A percentile compares a stretch with the other conserved stretches of the same genome.
phyloP scores from a whole-genome alignment of 31 red algal genomes.

The Asparagopsis taxiformis region DNA sequence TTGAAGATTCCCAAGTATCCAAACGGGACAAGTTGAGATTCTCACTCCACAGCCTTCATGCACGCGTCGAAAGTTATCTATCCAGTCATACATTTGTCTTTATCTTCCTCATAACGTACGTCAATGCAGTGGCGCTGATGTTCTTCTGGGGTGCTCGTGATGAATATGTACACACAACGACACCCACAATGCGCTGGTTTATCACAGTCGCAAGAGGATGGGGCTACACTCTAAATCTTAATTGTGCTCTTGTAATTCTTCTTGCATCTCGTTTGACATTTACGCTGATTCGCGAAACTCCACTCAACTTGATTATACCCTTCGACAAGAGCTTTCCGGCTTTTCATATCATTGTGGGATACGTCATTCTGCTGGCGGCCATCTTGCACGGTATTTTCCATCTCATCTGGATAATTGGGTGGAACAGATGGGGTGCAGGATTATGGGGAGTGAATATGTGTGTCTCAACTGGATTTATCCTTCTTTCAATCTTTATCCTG shows the following conservation, averaged over 20 bases:
- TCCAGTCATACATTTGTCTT: slow-evolving; percentile 33
- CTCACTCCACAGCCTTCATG: slow-evolving; percentile 4
- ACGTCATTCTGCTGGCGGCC: slow-evolving; percentile 23
- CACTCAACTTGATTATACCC: slow-evolving; percentile 45
- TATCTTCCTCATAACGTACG: slow-evolving; percentile 44
- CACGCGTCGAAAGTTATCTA: slow-evolving; percentile 46
- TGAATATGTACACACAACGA: slow-evolving; percentile 11
- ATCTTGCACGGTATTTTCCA: slow-evolving; percentile 59
- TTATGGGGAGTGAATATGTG: slow-evolving; percentile 42
- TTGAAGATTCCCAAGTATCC: no score
- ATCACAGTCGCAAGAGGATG: slow-evolving; percentile 52
- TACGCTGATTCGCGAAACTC: slow-evolving; percentile 45
- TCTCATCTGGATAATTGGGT: slow-evolving; percentile 39
- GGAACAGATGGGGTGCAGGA: slow-evolving; percentile 24
- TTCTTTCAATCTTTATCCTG: slow-evolving; percentile 30
- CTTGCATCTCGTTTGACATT: slow-evolving; percentile 42
- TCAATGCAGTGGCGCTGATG: slow-evolving; percentile 27
- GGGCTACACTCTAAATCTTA: slow-evolving; percentile 72
- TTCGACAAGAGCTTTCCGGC: slow-evolving; percentile 72
- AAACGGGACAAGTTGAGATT: no score
- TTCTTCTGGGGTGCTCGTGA: slow-evolving; percentile 52
- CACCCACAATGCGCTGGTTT: slow-evolving; percentile 23
- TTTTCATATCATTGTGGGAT: slow-evolving; percentile 65
- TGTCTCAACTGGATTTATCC: slow-evolving; percentile 54
- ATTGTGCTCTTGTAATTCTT: slow-evolving; percentile 56